phyloP scores from a whole-genome alignment of 2,329 filamentous ascomycete genomes.

The Xylaria sp. region DNA sequence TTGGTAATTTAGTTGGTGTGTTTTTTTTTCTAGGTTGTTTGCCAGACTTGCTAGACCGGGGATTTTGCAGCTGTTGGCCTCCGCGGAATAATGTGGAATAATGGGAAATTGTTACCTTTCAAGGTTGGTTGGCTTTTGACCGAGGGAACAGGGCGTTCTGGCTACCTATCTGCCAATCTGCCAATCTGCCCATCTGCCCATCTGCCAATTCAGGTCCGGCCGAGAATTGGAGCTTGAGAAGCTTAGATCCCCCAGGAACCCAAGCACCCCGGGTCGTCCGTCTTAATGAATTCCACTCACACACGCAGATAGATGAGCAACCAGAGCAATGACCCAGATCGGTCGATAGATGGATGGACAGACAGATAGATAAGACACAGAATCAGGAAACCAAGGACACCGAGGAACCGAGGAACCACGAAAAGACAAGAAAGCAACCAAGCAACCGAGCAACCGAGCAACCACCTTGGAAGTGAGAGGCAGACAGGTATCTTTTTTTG shows the following conservation, averaged over 20 bases:
- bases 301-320: not conserved
- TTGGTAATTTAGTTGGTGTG: not conserved
- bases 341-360: not conserved
- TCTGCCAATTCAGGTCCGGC: constrained; percentile 24
- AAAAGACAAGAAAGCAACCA: no score
- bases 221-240: constrained; percentile 34
- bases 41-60: constrained; percentile 9
- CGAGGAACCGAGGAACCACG: not conserved
- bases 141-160: constrained; percentile 27
- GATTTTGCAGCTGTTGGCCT: constrained; percentile 19
- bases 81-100: constrained; percentile 22
- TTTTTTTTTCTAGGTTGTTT: not conserved
- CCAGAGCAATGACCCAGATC: not conserved
- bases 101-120: constrained; percentile 22
- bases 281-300: constrained; percentile 20
- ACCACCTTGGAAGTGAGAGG: not conserved
- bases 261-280: constrained; percentile 19
- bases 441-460: not conserved
- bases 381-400: not conserved
- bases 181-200: constrained; percentile 11
- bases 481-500: not conserved
- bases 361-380: not conserved
- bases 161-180: constrained; percentile 20
- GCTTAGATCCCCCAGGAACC: constrained; percentile 33
- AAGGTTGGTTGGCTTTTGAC: constrained; percentile 23